phyloP scores from a whole-genome alignment of 73 alveolate species.

The Paramecium primaurelia region DNA sequence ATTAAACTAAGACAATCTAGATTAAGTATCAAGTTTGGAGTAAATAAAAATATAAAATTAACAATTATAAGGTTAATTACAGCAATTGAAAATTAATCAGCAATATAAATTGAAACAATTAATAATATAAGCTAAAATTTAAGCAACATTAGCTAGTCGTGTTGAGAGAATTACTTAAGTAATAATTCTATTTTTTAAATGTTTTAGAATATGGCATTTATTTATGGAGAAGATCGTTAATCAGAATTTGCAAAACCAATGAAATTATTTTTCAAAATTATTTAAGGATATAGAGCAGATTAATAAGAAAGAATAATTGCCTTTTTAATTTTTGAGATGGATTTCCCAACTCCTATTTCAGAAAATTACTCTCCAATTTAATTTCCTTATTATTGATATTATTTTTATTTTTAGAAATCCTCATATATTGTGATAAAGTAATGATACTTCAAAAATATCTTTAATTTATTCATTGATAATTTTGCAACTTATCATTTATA shows the following conservation, averaged over 20 bases:
- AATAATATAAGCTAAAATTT: background rate
- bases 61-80: background rate
- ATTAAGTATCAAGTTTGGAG: background rate
- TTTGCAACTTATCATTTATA: background rate
- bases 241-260: background rate
- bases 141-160: background rate
- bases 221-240: background rate
- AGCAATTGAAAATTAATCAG: background rate
- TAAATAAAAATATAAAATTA: background rate
- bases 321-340: background rate
- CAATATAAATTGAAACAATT: background rate
- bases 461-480: background rate
- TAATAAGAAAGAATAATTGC: background rate
- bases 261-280: background rate
- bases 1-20: background rate
- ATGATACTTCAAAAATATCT: background rate
- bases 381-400: background rate
- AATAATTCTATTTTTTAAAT: background rate
- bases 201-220: background rate
- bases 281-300: background rate
- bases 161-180: background rate
- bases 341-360: background rate
- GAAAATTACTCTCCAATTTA: background rate
- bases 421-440: background rate
- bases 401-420: background rate